Conservation (phyloP, 192 early-diverging fungal species). For the Tieghemiomyces parasiticus region DNA sequence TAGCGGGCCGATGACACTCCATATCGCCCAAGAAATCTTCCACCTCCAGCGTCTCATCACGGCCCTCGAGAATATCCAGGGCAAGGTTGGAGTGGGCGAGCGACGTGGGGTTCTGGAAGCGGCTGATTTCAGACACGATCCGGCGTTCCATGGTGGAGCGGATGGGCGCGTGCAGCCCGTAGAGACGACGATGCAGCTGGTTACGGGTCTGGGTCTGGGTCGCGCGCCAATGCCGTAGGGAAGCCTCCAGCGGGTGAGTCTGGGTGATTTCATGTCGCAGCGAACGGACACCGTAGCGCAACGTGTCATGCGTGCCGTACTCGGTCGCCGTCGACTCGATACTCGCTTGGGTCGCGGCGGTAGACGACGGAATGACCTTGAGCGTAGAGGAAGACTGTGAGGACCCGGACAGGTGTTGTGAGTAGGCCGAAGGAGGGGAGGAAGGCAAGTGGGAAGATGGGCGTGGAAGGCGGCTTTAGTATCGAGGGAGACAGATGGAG, state of each 20-base stretch:
- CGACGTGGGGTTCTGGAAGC: slow-evolving; percentile 14
- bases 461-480: no score
- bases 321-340: slow-evolving; percentile 18
- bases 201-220: slow-evolving; percentile 71
- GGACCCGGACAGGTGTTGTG: no score
- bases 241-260: slow-evolving; percentile 67
- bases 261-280: slow-evolving; percentile 45
- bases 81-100: slow-evolving; percentile 27
- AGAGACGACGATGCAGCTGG: slow-evolving; percentile 59
- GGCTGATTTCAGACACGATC: slow-evolving; percentile 32
- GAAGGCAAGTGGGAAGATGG: no score
- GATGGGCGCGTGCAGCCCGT: slow-evolving; percentile 86
- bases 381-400: neutral
- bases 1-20: slow-evolving; percentile 11
- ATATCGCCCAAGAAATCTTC: slow-evolving; percentile 77
- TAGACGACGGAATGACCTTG: neutral
- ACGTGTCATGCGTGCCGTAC: slow-evolving; percentile 70
- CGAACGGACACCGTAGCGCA: slow-evolving; percentile 55
- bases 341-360: neutral
- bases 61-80: slow-evolving; percentile 75
- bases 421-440: no score
- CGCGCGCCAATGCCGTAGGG: slow-evolving; percentile 61
- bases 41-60: slow-evolving; percentile 78
- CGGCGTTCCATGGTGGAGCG: slow-evolving; percentile 82
- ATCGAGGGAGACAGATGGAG: no score